These are phyloP conservation scores for Hygrophorus pudorinus DNA, from an alignment of 768 basidiomycete genomes.

Conservation along the genomic window DNA sequence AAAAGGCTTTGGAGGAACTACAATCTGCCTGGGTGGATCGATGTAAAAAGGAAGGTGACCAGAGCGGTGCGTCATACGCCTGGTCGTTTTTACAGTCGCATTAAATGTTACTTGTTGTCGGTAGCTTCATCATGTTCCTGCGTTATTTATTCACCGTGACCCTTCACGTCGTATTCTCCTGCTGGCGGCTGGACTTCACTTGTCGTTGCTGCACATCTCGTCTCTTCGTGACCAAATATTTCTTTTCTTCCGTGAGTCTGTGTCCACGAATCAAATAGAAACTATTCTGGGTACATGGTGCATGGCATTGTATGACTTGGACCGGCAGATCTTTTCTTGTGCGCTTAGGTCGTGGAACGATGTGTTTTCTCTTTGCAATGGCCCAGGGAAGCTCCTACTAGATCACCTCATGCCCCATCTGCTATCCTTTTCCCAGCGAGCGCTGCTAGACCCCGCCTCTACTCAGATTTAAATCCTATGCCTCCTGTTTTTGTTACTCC, in stretches of 20 bases:
- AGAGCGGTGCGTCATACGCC: constrained; percentile 46
- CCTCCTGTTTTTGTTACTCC: constrained; percentile 26
- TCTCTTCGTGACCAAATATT: constrained; percentile 38
- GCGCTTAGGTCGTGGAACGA: constrained; percentile 49
- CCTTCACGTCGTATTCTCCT: constrained; percentile 67
- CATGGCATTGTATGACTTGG: constrained; percentile 61
- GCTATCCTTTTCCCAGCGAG: constrained; percentile 40
- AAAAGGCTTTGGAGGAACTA: constrained; percentile 80
- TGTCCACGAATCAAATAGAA: constrained; percentile 40
- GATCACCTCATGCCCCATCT: constrained; percentile 26
- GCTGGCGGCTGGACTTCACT: constrained; percentile 51
- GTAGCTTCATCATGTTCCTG: constrained; percentile 81
- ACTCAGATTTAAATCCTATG: constrained; percentile 52
- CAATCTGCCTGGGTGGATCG: constrained; percentile 55
- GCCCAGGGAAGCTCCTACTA: constrained; percentile 20
- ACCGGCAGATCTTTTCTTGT: constrained; percentile 43
- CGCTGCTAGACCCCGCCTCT: constrained; percentile 54
- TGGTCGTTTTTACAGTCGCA: constrained; percentile 3
- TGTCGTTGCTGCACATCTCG: constrained; percentile 50
- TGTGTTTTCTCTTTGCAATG: constrained; percentile 17
- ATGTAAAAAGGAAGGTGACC: constrained; percentile 32
- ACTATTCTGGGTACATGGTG: constrained; percentile 65
- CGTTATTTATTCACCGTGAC: constrained; percentile 72
- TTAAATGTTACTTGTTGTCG: neutral
- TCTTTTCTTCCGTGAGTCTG: constrained; percentile 38